Conservation (phyloP, 2,329 filamentous ascomycete species). For the Phaeosphaeriaceae sp. region DNA sequence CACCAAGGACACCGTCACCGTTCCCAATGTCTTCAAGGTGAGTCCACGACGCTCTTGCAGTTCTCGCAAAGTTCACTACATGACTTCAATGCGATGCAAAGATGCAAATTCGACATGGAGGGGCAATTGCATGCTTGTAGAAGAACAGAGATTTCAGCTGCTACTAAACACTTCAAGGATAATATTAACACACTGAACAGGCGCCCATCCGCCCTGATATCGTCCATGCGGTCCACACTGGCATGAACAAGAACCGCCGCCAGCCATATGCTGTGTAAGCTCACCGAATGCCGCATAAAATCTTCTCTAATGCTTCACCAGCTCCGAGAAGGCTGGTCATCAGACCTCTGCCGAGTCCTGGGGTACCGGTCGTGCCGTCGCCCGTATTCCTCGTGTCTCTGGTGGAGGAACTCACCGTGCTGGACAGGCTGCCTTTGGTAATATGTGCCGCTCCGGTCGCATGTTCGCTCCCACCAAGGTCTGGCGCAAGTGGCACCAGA, state of each 20-base stretch:
- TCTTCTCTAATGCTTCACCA: conserved; percentile 26
- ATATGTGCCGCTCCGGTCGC: conserved; percentile 99
- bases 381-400: conserved; percentile 99
- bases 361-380: conserved; percentile 98
- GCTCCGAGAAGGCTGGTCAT: conserved; percentile 96
- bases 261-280: conserved; percentile 95
- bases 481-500: conserved; percentile 99
- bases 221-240: conserved; percentile 98
- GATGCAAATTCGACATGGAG: not conserved
- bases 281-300: conserved; percentile 3
- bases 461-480: conserved; percentile 99
- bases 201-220: conserved; percentile 98
- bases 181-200: conserved; percentile 24
- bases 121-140: not conserved
- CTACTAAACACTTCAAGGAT: not conserved
- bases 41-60: conserved; percentile 27
- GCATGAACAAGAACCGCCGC: conserved; percentile 99
- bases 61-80: conserved; percentile 8
- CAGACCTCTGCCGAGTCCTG: conserved; percentile 99
- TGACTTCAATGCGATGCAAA: conserved; percentile 5
- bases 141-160: not conserved
- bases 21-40: conserved; percentile 91
- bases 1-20: conserved; percentile 85
- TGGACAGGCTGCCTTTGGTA: conserved; percentile 99
- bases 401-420: conserved; percentile 99